Evolutionary conservation across 257 asterid species (phyloP), one percentile per base, ranked within the genome.

Genomic region (Solanum etuberosum): DNA sequence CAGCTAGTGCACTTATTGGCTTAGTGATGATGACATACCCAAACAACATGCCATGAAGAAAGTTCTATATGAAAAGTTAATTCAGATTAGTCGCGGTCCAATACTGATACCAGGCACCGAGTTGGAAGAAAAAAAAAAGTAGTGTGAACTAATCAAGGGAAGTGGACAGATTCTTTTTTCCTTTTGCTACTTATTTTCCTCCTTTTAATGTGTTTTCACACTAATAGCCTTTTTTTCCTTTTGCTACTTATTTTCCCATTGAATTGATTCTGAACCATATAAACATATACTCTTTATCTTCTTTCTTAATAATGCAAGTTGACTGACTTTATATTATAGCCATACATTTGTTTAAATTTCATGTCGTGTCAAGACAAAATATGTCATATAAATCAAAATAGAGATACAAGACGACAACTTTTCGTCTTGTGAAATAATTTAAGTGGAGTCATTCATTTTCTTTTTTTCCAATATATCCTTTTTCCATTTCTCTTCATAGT

Each of bases 251-350:
- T 20, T 27, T 27, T 67, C 35, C 10, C 10, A 27, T 67, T 67
- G 21, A 67, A 23, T 27, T 67, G 74, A 29, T 67, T 68, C 76
- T 68, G 12, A 0, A 68, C 38, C 76, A 31, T 31, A 68, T 1
- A 68, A 68, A 68, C 3, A 29, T 11, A 27, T 12, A 25, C 61
- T 51, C 23, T 51, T 65, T 27, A 5, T 5, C 31, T 65, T 68
- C 40, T 68, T 29, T 29, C 76, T 68, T 29, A 68, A 68, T 68
- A 68, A 68, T 29, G 76, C 76, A 68, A 68, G 76, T 68, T 68
- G 3, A 29, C 12, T 3, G 40, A 29, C 76, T 15, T 68, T 54
- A 42, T 4, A 42, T 42, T 40, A 6, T 16, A 51, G 61, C 18
- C n/a, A 51, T 51, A 51, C 61, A 48, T 51, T 51, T 51, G 61